Base-by-base conservation (phyloP, 2,329 filamentous ascomycete genomes). In the Uncinocarpus reesii region DNA sequence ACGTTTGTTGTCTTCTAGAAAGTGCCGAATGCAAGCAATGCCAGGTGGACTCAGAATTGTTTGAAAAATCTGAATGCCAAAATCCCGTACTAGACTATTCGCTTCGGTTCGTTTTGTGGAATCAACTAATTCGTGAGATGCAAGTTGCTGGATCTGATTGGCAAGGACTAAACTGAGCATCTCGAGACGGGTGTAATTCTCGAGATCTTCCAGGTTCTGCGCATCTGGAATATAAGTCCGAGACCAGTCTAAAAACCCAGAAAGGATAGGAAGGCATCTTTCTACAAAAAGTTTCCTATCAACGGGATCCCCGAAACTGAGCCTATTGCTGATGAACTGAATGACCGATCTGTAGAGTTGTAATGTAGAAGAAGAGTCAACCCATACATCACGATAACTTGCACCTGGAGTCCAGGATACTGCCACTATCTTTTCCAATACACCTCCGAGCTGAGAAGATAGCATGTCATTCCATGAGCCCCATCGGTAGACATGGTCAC, bases 401-500 rank as follows among this genome's bases (percentile, higher is more conserved):
- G 42, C 18, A 20, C 31, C 24, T 55, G 56, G 10, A 24, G 58
- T 60, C 15, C 58, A 23, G 6, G 24, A 28, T 13, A 7, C 18
- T 4, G 20, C 7, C 6, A 41, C 24, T 7, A 47, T 13, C 50
- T 48, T 29, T 55, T 18, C 58, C 51, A 20, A 72, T 62, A 7
- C 51, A 49, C 8, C 60, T 51, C 61, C 62, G 18, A 77, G 50
- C 35, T 72, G 66, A 1, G 71, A 70, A 24, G 69, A 74, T 1
- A 77, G 71, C 10, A 69, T 66, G 42, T 80, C 77, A 45, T 70
- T 73, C 78, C 78, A 81, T 3, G 69, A 57, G 21, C 71, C 68
- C 70, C 76, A 80, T 46, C 64, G 63, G 49, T 68, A 60, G 2
- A 50, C 58, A 26, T 58, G 55, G 18, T 62, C 58, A 11, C 59